Percentiles rank a stretch among this genome's conserved stretches.
These are phyloP conservation scores for Setaria viridis DNA, from an alignment of 202 grass and related monocot genomes.

Conservation along the genomic window DNA sequence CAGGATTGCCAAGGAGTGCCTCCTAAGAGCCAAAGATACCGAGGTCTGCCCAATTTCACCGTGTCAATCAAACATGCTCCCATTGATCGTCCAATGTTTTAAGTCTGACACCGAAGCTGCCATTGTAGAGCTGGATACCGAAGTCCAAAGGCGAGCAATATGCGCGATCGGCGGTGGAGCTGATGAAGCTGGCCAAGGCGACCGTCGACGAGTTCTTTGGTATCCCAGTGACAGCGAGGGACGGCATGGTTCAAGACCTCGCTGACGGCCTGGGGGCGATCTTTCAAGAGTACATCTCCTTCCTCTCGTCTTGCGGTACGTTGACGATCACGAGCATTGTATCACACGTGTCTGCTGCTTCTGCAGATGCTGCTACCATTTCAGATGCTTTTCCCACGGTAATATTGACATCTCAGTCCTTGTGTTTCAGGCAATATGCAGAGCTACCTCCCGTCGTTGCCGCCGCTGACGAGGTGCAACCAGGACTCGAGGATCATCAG, in stretches of 20 bases:
- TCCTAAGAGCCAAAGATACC: conserved; percentile 76
- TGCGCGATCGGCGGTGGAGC: conserved; percentile 76
- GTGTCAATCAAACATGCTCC: no score
- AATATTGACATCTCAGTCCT: background rate
- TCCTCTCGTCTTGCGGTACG: conserved; percentile 83
- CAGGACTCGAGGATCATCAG: conserved; percentile 72
- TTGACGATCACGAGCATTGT: background rate
- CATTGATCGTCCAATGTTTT: background rate
- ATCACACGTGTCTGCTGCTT: background rate
- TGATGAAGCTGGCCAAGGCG: conserved; percentile 87
- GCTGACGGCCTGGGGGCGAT: conserved; percentile 62
- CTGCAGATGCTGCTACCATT: background rate
- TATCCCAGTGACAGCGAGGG: conserved; percentile 65
- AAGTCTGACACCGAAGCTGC: background rate
- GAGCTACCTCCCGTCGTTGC: conserved; percentile 72
- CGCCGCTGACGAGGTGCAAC: conserved; percentile 79
- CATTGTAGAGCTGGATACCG: conserved; percentile 78
- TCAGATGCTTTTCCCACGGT: background rate
- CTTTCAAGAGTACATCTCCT: conserved; percentile 80
- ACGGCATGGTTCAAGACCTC: conserved; percentile 80
- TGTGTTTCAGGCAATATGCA: conserved; percentile 59
- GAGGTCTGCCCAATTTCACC: conserved; percentile 52
- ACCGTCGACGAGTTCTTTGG: conserved; percentile 87
- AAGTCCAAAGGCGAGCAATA: conserved; percentile 77
- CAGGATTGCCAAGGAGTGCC: conserved; percentile 61